Evolutionary conservation across 805 yeast species (phyloP).

Genomic region (Ogataea minuta): DNA sequence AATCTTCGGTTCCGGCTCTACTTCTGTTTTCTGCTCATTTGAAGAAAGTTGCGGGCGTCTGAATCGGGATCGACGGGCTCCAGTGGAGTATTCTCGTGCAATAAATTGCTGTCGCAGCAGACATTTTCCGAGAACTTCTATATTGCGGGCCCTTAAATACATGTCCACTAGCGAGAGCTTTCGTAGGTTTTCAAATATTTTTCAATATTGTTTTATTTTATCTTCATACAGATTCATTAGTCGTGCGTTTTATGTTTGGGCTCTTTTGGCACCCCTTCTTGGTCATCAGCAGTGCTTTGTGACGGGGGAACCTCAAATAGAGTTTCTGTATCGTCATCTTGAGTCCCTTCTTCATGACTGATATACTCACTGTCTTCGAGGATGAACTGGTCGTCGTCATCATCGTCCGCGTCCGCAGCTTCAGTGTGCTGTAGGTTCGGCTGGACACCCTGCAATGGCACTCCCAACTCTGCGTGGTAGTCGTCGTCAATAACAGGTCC

Average conservation of each 20-base stretch:
- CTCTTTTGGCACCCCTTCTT: background rate
- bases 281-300: conserved; percentile 2
- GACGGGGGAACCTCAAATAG: conserved; percentile 17
- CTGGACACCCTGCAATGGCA: background rate
- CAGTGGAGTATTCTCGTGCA: conserved; percentile 1
- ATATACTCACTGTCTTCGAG: conserved; percentile 17
- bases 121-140: background rate
- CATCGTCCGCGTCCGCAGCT: conserved; percentile 2
- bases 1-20: too few relatives aligned
- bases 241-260: background rate
- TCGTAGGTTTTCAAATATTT: background rate
- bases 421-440: background rate
- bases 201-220: background rate
- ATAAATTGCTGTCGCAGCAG: background rate
- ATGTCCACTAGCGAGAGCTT: background rate
- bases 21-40: background rate
- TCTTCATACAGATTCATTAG: background rate
- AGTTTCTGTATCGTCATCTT: conserved; percentile 20
- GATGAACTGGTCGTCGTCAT: conserved; percentile 15
- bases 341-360: conserved; percentile 6
- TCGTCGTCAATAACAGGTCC: conserved; percentile 55
- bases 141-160: conserved; percentile 4
- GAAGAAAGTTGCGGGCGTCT: background rate
- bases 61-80: conserved; percentile 9
- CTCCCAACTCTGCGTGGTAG: conserved; percentile 10